Conservation (phyloP, 2,329 filamentous ascomycete species). For the Fusarium globosum region DNA sequence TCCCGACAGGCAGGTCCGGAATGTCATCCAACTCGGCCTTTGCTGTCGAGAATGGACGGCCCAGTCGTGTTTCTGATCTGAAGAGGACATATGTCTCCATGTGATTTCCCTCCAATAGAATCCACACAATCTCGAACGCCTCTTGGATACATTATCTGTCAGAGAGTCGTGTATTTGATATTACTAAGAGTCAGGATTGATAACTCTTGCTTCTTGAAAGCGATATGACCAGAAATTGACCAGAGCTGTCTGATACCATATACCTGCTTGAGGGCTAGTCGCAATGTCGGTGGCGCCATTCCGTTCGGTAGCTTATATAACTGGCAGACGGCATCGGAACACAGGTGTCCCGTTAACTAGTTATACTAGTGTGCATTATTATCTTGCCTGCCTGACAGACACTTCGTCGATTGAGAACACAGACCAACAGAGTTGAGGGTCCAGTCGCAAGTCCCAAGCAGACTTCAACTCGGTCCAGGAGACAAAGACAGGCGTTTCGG, state of each 20-base stretch:
- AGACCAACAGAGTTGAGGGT: neutral
- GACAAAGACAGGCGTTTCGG: constrained; percentile 4
- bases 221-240: neutral
- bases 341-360: constrained; percentile 11
- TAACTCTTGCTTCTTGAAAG: constrained; percentile 5
- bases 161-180: neutral
- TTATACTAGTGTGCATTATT: constrained; percentile 26
- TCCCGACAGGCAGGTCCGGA: constrained; percentile 3
- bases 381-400: neutral
- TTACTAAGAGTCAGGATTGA: neutral
- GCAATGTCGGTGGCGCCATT: constrained; percentile 37
- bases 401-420: constrained; percentile 12
- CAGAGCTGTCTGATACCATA: constrained; percentile 9
- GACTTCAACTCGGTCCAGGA: neutral
- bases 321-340: constrained; percentile 23
- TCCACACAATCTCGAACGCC: neutral
- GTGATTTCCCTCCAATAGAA: constrained; percentile 3
- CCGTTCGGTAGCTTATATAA: constrained; percentile 24
- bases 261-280: constrained; percentile 16
- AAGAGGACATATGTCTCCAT: neutral
- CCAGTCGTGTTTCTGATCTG: neutral
- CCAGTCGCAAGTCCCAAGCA: neutral
- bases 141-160: neutral
- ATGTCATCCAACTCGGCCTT: constrained; percentile 10
- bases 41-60: neutral